Base-by-base conservation (phyloP, 495 filamentous ascomycete species). In the Hypoxylon subgilvum region DNA sequence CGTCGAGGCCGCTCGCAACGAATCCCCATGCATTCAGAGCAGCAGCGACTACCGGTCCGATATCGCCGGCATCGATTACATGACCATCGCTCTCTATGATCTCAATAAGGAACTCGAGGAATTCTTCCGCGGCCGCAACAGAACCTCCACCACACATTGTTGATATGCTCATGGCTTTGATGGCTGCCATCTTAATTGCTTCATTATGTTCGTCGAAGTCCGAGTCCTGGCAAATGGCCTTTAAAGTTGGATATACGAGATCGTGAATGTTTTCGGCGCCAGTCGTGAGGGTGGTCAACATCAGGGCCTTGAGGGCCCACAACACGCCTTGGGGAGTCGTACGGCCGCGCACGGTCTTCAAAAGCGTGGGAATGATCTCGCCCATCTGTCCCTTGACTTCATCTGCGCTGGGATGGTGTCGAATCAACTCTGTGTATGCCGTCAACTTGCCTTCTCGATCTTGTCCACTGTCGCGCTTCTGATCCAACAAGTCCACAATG, bases 11-110 rank as follows among this genome's bases (percentile, higher is more conserved):
- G 7, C 89, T 95, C 8, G 88, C 89, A 7, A 96, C 79, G 60
- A 91, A 90, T 8, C 90, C 92, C 92, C 92, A 97, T 58, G 89
- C 88, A 63, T 90, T 85, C 4, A 95, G 79, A 2, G 93, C 92
- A 0, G 93, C 91, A 2, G 84, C 80, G 12, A 98, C 92, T n/a
- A 92, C 85, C 7, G 75, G 79, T 0, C 81, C 82, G 57, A 85
- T 87, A 61, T 97, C 92, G 8, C 76, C 74, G 5, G 93, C 93
- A 6, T 82, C 84, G 19, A 96, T 81, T 0, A 78, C 82, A 31
- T 85, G 76, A 1, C 94, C 94, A 57, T 98, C 92, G 14, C 88
- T 92, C 38, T 90, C 86, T 39, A 94, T 76, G 28, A 97, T 91
- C 56, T 96, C 92, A 13, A 96, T 75, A 22, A 96, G 73, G 56